A percentile compares a stretch with the other conserved stretches of the same genome.
These are phyloP conservation scores for Platanus orientalis DNA, from an alignment of 164 flowering plant genomes.

Conservation along the genomic window DNA sequence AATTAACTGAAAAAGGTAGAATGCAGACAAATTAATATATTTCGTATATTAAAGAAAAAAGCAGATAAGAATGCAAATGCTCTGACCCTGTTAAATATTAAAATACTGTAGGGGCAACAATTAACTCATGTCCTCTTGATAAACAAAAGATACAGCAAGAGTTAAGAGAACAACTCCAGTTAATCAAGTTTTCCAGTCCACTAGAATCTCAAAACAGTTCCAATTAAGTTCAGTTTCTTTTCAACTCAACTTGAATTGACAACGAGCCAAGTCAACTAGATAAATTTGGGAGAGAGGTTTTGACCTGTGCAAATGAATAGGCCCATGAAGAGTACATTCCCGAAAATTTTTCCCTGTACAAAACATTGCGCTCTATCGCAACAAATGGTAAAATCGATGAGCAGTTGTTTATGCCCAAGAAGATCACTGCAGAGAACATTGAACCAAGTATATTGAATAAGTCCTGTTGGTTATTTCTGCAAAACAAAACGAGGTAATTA, in stretches of 20 bases:
- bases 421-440: constrained; percentile 25
- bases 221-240: too few relatives aligned
- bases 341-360: constrained; percentile 45
- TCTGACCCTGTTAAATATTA: too few relatives aligned
- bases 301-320: constrained; percentile 20
- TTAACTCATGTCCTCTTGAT: too few relatives aligned
- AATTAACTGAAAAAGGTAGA: too few relatives aligned
- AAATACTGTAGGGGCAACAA: too few relatives aligned
- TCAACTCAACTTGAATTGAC: too few relatives aligned
- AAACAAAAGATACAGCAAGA: too few relatives aligned
- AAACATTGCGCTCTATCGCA: neutral
- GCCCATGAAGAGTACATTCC: constrained; percentile 52
- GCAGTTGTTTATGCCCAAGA: neutral
- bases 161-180: too few relatives aligned
- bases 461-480: constrained; percentile 39
- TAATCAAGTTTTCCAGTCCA: neutral
- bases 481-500: neutral
- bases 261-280: neutral
- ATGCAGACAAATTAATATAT: too few relatives aligned
- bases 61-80: too few relatives aligned
- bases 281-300: neutral
- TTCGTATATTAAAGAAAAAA: too few relatives aligned
- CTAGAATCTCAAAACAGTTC: neutral
- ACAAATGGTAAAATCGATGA: neutral
- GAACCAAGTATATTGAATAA: constrained; percentile 41